Conservation (phyloP, 1,284 basidiomycete genomes). For the Ceratobasidium sp. region DNA sequence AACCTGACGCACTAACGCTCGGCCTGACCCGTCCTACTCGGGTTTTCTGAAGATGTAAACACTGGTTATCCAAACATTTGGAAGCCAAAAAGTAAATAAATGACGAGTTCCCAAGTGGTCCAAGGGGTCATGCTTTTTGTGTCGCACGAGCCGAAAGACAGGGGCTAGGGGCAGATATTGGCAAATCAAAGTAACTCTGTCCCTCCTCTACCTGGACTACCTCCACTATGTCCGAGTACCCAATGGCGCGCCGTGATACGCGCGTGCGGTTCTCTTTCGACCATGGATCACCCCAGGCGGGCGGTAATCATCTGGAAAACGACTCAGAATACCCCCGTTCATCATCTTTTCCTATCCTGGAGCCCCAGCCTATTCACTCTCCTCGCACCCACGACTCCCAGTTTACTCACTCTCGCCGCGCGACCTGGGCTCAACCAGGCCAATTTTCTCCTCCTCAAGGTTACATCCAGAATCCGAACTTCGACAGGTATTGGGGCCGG, state of each 20-base stretch:
- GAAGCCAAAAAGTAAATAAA: too few species aligned
- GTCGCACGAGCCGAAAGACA: not conserved
- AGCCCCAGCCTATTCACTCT: slow-evolving; percentile 9
- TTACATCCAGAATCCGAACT: slow-evolving; percentile 19
- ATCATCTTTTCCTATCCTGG: not conserved
- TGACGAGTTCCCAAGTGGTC: too few species aligned
- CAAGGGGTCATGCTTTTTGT: too few species aligned
- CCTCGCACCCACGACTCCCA: slow-evolving; percentile 14
- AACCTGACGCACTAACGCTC: too few species aligned
- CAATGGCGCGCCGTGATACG: slow-evolving; percentile 26
- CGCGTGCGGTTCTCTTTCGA: slow-evolving; percentile 41
- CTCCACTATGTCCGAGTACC: slow-evolving; percentile 23
- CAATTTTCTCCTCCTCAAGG: slow-evolving; percentile 8
- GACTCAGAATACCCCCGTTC: not conserved
- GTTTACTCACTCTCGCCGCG: slow-evolving; percentile 14
- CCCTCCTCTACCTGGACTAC: not conserved
- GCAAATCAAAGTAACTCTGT: not conserved
- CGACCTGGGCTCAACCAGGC: slow-evolving; percentile 14
- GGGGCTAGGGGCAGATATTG: slow-evolving; percentile 31
- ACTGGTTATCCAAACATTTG: too few species aligned
- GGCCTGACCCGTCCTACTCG: too few species aligned
- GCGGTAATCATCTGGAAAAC: not conserved
- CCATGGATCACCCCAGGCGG: not conserved
- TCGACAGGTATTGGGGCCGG: slow-evolving; percentile 10
- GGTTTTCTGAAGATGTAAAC: too few species aligned